Percentiles rank a stretch among this genome's conserved stretches.
Conservation (phyloP, 805 yeast species). For the Candida pseudofarinosa region DNA sequence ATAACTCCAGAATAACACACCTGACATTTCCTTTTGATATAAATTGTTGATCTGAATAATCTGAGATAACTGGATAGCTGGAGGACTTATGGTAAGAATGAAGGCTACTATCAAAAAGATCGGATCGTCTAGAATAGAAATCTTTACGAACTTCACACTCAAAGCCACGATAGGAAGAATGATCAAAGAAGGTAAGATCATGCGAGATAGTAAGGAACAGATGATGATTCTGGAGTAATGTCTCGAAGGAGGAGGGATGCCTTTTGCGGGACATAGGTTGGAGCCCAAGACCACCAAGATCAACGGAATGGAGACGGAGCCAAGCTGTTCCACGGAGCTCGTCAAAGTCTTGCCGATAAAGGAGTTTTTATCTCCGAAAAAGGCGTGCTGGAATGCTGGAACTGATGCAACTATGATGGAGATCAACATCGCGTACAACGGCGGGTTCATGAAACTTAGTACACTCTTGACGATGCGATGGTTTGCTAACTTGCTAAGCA, state of each 20-base stretch:
- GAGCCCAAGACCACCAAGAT: slow-evolving; percentile 74
- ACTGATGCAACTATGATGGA: slow-evolving; percentile 68
- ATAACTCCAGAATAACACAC: slow-evolving; percentile 79
- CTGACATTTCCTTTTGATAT: slow-evolving; percentile 79
- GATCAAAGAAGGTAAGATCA: slow-evolving; percentile 70
- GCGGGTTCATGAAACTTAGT: slow-evolving; percentile 67
- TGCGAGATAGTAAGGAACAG: slow-evolving; percentile 70
- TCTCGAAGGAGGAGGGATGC: slow-evolving; percentile 60
- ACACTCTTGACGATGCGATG: slow-evolving; percentile 18
- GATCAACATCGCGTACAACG: slow-evolving; percentile 69
- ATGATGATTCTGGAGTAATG: slow-evolving; percentile 60
- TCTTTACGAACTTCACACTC: slow-evolving; percentile 57
- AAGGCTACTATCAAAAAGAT: slow-evolving; percentile 75
- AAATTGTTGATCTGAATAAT: slow-evolving; percentile 73
- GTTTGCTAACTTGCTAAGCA: not conserved
- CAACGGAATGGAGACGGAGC: slow-evolving; percentile 73
- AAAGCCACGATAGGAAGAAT: slow-evolving; percentile 64
- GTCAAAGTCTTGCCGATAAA: slow-evolving; percentile 66
- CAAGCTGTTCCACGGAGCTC: slow-evolving; percentile 59
- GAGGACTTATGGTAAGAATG: slow-evolving; percentile 72
- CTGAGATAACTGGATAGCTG: slow-evolving; percentile 80
- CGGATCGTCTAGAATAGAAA: slow-evolving; percentile 76
- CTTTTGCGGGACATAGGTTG: slow-evolving; percentile 66
- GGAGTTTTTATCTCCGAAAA: slow-evolving; percentile 51
- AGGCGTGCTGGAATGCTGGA: slow-evolving; percentile 51